Conservation (phyloP, 2,329 filamentous ascomycete species). For the Hymenoscyphus fructigenus region DNA sequence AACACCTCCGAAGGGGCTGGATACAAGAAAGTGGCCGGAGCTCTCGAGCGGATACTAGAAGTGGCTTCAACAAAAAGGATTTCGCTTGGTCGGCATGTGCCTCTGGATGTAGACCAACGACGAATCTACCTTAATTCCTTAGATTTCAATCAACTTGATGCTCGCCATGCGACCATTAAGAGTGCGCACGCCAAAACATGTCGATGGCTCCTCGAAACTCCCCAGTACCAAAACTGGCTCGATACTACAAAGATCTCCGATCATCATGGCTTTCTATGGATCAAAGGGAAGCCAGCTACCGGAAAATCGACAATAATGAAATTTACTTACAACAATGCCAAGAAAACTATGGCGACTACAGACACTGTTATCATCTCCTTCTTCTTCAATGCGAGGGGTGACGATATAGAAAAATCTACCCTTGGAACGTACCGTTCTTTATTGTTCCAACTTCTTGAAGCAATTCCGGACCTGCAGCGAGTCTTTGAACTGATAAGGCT, state of each 20-base stretch:
- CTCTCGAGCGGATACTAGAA: conserved; percentile 9
- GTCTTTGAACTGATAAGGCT: conserved; percentile 33
- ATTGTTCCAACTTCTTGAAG: conserved; percentile 41
- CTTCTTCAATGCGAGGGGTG: conserved; percentile 29
- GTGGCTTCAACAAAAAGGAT: neutral
- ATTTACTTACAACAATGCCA: neutral
- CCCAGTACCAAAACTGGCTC: conserved; percentile 41
- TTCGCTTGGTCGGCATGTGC: neutral
- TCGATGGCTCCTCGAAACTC: conserved; percentile 40
- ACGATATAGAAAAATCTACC: conserved; percentile 35
- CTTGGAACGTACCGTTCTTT: conserved; percentile 51
- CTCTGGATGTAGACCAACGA: conserved; percentile 8
- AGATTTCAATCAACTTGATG: conserved; percentile 40
- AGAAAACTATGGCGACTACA: conserved; percentile 5
- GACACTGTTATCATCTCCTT: conserved; percentile 20
- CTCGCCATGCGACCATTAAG: conserved; percentile 39
- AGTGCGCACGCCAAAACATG: conserved; percentile 40
- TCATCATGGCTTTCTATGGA: conserved; percentile 46
- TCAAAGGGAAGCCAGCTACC: conserved; percentile 46
- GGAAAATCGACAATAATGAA: conserved; percentile 48
- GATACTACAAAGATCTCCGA: conserved; percentile 30
- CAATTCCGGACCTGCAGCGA: conserved; percentile 37
- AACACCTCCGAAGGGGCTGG: conserved; percentile 12
- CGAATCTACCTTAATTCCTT: conserved; percentile 35
- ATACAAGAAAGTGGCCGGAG: conserved; percentile 19